These are phyloP conservation scores for Tetraselmis chui DNA, from an alignment of 139 green algal genomes.

Conservation along the genomic window DNA sequence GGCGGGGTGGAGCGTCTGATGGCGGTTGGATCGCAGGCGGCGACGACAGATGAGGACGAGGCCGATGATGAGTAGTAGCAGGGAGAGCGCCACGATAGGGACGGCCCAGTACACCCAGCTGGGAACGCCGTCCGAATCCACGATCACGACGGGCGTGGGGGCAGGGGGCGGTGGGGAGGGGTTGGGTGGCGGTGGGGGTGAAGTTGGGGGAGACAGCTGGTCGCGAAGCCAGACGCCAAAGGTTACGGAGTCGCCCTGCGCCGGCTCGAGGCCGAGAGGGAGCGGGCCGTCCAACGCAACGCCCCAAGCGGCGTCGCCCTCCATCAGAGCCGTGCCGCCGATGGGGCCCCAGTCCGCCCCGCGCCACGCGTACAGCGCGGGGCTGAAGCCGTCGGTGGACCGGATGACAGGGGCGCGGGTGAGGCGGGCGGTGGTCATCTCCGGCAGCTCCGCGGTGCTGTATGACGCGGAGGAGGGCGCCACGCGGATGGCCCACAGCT, in stretches of 20 bases:
- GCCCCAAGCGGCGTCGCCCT: not conserved
- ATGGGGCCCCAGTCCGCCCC: not conserved
- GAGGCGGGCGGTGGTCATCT: not conserved
- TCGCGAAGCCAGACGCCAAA: not conserved
- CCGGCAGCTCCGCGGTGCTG: not conserved
- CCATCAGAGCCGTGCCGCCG: not conserved
- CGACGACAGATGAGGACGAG: not conserved
- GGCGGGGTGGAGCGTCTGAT: not conserved
- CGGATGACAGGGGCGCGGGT: not conserved
- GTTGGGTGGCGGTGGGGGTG: not conserved
- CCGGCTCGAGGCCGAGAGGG: not conserved
- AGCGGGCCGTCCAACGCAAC: not conserved
- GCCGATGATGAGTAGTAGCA: not conserved
- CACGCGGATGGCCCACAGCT: not conserved
- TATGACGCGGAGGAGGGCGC: not conserved
- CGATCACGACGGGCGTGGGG: not conserved
- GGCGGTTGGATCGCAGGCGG: not conserved
- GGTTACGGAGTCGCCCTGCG: not conserved
- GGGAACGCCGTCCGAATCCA: not conserved
- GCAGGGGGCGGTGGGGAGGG: not conserved
- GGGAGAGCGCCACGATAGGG: not conserved
- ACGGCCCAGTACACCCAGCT: not conserved
- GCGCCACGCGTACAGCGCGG: not conserved
- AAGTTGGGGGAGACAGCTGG: not conserved
- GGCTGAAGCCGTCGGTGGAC: not conserved